phyloP scores from a whole-genome alignment of 345 rosid species.

The Adansonia digitata region DNA sequence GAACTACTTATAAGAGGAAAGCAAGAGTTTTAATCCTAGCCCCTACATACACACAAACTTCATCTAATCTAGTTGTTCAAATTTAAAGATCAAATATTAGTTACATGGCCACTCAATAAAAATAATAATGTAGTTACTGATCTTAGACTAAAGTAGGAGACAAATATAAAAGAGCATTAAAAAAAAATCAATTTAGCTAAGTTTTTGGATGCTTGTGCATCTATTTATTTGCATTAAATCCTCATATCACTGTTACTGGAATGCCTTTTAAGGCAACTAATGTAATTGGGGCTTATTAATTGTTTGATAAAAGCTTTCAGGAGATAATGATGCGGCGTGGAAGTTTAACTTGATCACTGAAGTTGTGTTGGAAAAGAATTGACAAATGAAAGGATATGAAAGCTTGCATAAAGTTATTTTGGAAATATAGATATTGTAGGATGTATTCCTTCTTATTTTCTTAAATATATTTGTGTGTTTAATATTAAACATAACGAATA shows the following conservation, averaged over 20 bases:
- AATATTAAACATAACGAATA: neutral
- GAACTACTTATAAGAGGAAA: too few species aligned
- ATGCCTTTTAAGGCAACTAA: neutral
- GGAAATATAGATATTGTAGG: neutral
- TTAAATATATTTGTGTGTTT: neutral
- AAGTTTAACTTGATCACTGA: neutral
- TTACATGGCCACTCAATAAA: neutral
- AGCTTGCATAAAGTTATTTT: neutral
- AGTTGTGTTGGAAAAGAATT: neutral
- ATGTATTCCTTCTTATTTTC: neutral
- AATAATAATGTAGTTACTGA: neutral
- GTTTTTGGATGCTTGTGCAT: neutral
- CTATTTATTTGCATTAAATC: neutral
- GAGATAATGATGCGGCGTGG: neutral
- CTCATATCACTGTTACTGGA: neutral
- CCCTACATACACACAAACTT: too few species aligned
- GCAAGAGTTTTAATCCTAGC: too few species aligned
- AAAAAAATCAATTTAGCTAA: neutral
- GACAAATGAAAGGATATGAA: neutral
- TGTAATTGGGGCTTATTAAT: neutral
- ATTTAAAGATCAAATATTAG: too few species aligned
- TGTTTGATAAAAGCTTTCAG: neutral
- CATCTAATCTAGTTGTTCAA: too few species aligned
- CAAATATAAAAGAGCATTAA: neutral
- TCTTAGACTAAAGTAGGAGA: neutral